Evolutionary conservation across 2,329 filamentous ascomycete genomes (phyloP), one percentile per base, ranked within the genome.

Genomic region (Mycosphaerelloides madeirae): DNA sequence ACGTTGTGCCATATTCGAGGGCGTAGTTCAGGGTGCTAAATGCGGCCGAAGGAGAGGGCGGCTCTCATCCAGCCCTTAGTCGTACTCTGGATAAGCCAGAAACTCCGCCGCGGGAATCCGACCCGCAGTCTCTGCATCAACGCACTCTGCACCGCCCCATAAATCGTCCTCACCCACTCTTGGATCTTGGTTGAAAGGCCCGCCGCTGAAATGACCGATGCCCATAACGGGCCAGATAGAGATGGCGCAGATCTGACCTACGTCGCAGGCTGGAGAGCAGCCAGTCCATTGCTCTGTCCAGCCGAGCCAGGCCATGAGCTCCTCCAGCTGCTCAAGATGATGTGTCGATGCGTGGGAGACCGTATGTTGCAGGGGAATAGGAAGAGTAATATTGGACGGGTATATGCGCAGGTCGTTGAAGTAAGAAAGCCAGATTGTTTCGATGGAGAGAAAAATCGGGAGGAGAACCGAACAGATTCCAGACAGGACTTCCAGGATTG

Each of bases 271-370:
- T 22, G 64, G 54, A 3, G 63, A 49, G 46, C 72, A 76, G 7
- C 62, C 59, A 1, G 65, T 60, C 56, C 69, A 73, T 55, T 73
- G 68, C 20, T 70, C 69, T 29, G 68, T 70, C 73, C 73, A 77
- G 4, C 73, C 73, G 1, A 76, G 61, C 72, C 73, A 77, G 1
- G 73, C 71, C 54, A 69, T 67, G 9, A 76, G 54, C 48, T 73
- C 66, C 35, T 69, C 62, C 3, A 74, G 46, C 13, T 64, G 56
- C 5, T 59, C 43, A n/a, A 47, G 55, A 65, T 68, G 70, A 3
- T 25, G 28, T 42, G 46, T 34, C 29, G 44, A 32, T 15, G 25
- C 32, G 14, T 4, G 32, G 31, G n/a, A 44, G 20, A 20, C 41
- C 2, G 40, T 34, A 8, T 31, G 18, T 20, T 28, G 28, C 3